Evolutionary conservation across 768 basidiomycete species (phyloP), one percentile per base, ranked within the genome.

Genomic region (Suillus subluteus): DNA sequence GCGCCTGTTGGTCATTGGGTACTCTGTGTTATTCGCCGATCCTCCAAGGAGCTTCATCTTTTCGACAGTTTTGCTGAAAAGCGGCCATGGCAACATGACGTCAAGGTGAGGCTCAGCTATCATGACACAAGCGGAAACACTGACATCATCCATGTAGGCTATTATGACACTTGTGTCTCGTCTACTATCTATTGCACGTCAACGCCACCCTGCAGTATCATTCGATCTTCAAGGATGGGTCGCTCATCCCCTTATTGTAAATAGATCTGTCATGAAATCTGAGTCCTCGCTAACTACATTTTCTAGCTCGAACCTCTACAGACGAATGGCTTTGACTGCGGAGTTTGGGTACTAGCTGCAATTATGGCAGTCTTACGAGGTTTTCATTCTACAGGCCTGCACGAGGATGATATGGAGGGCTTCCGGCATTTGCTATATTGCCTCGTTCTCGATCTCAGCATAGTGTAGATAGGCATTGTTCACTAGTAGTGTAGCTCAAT

Each of bases 161-260:
- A 48, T 48, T 48, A 48, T n/a, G 46, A 48, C 46, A n/a, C 46
- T 48, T 48, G 46, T 48, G 46, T 48, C 46, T 48, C n/a, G 3
- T 48, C 46, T 48, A 48, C 46, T 48, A 48, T n/a, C 46, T 9
- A 48, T 50, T 50, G 48, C 48, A 8, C 23, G 23, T 50, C 23
- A 23, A 50, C 23, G 7, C 11, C 48, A 48, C 46, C 46, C 46
- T 48, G 46, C 46, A 5, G 46, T 48, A 48, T n/a, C 21, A 48
- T 7, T 48, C 4, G 46, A 48, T 48, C 46, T n/a, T 48, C 9
- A 4, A 48, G 46, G 9, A 48, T 48, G 46, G 46, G 9, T 11
- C 0, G 9, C 46, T 48, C n/a, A 4, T 48, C n/a, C 46, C 8
- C 46, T 48, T 48, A 48, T 48, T 9, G 46, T 48, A 48, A 48